A percentile compares a stretch with the other conserved stretches of the same genome.
phyloP scores from a whole-genome alignment of 2,329 filamentous ascomycete genomes.

The Ophiostoma populinum region DNA sequence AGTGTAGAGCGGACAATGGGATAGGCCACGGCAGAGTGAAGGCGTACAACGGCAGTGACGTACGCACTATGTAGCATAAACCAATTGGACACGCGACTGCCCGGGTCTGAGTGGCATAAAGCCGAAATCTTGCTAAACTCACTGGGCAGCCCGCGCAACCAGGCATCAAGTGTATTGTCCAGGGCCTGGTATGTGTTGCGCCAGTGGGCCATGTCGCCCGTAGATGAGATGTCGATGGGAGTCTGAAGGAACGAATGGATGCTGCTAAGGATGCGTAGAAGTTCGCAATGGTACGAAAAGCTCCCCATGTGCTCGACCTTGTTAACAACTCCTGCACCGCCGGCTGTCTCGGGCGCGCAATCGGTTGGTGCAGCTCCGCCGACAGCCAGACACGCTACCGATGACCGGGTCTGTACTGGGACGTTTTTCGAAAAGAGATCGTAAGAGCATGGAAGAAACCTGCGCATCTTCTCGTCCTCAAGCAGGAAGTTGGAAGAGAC shows the following conservation, averaged over 20 bases:
- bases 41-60: conserved; percentile 72
- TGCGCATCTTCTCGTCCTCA: conserved; percentile 74
- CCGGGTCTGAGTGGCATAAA: conserved; percentile 50
- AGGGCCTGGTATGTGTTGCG: conserved; percentile 72
- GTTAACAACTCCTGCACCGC: conserved; percentile 23
- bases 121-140: conserved; percentile 76
- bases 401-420: conserved; percentile 64
- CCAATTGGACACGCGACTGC: conserved; percentile 63
- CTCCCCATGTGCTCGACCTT: conserved; percentile 66
- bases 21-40: conserved; percentile 84
- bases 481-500: conserved; percentile 43
- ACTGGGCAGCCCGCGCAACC: conserved; percentile 68
- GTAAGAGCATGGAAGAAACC: conserved; percentile 71
- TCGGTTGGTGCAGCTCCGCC: not conserved
- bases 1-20: conserved; percentile 74
- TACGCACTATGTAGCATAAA: conserved; percentile 84
- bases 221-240: conserved; percentile 70
- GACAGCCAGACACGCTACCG: conserved; percentile 15
- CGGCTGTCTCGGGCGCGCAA: conserved; percentile 5
- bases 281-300: conserved; percentile 81
- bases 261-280: conserved; percentile 68
- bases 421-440: conserved; percentile 73
- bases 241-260: conserved; percentile 80
- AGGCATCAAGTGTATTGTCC: conserved; percentile 59
- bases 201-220: conserved; percentile 77